phyloP scores from a whole-genome alignment of 441 rosid species.

The Metrosideros polymorpha region DNA sequence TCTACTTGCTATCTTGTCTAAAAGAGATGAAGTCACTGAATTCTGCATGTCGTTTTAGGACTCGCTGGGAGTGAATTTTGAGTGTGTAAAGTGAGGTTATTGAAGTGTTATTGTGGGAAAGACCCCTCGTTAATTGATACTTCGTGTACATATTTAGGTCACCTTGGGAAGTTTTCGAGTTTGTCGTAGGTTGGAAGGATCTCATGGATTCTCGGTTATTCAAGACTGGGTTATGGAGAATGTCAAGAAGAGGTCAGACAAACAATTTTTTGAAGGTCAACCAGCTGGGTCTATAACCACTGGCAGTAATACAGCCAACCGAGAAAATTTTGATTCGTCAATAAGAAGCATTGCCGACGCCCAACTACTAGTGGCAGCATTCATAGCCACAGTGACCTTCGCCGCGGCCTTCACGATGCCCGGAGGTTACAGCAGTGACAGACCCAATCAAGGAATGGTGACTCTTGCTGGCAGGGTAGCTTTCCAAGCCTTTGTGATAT shows the following conservation, averaged over 20 bases:
- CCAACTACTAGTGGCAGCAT: slow-evolving; percentile 12
- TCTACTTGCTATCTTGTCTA: background rate
- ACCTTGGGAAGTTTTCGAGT: rapidly evolving
- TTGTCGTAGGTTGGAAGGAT: background rate
- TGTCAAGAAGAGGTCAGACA: background rate
- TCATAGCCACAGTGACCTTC: slow-evolving; percentile 1
- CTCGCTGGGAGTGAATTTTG: background rate
- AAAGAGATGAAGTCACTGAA: background rate
- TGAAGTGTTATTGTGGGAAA: background rate
- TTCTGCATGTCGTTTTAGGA: background rate
- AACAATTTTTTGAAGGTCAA: background rate
- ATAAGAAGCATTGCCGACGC: background rate
- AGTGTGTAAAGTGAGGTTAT: background rate
- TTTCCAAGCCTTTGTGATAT: slow-evolving; percentile 12
- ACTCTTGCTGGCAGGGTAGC: background rate
- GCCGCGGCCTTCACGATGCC: slow-evolving; percentile 15
- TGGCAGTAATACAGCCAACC: background rate
- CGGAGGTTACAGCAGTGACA: background rate
- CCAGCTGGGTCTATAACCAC: background rate
- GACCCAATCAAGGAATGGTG: slow-evolving; percentile 2
- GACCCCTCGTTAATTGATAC: background rate
- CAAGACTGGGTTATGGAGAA: background rate
- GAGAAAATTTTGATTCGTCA: background rate
- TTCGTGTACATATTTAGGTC: background rate
- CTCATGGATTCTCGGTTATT: background rate